Conservation (phyloP, 345 rosid species). For the Gossypium thurberi region DNA sequence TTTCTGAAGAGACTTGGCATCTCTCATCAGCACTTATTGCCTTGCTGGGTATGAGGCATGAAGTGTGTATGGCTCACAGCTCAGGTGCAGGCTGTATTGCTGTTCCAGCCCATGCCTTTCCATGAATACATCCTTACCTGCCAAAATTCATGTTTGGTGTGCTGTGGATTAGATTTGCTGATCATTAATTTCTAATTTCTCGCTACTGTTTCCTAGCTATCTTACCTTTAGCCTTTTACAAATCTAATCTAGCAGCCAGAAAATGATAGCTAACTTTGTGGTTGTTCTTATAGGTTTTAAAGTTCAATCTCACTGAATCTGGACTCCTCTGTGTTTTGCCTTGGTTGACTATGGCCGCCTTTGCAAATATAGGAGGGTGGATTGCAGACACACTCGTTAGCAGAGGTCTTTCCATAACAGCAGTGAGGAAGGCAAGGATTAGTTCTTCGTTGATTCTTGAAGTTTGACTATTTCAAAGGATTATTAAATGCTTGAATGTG, state of each 20-base stretch:
- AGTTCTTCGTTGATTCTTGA: slow-evolving; percentile 4
- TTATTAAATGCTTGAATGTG: not conserved
- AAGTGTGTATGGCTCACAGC: not conserved
- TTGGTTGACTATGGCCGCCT: slow-evolving; percentile 94
- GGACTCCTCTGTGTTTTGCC: slow-evolving; percentile 93
- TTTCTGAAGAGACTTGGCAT: not conserved
- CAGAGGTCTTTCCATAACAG: slow-evolving; percentile 82
- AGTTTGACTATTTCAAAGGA: not conserved
- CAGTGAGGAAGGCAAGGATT: slow-evolving; percentile 84
- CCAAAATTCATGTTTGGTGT: not conserved
- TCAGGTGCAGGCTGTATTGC: not conserved
- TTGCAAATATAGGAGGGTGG: slow-evolving; percentile 97
- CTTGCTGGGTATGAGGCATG: not conserved
- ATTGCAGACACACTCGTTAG: slow-evolving; percentile 95
- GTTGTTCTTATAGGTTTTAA: slow-evolving; percentile 63
- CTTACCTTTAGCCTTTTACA: not conserved
- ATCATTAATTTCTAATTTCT: slow-evolving; percentile 4
- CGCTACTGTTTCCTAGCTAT: not conserved
- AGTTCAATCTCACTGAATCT: slow-evolving; percentile 95
- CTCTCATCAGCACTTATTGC: not conserved
- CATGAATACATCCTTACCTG: not conserved
- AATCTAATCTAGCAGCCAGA: not conserved
- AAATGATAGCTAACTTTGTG: not conserved
- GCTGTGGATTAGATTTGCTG: not conserved
- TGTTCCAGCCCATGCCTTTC: not conserved